Base-by-base conservation (phyloP, 345 rosid genomes). In the Passiflora organensis region DNA sequence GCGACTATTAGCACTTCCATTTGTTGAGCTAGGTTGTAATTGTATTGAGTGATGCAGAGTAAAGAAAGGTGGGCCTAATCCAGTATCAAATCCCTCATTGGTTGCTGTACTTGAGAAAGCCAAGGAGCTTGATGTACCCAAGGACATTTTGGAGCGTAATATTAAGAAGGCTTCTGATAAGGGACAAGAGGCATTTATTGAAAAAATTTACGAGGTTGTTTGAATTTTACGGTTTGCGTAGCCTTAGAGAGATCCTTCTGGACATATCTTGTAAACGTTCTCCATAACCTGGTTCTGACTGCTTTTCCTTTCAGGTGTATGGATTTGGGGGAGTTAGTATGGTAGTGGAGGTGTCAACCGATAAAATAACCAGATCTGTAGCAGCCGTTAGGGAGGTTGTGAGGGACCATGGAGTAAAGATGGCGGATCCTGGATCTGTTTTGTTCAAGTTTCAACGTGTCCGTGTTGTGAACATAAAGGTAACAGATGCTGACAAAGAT, bases 361-460 rank as follows among this genome's bases (percentile, higher is more conserved):
- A 88, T 76, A 88, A 86, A 80, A 81, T 86, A 70, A 88, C 66
- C 58, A 78, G 93, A 57, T 88, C 96, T 1, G 89, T 88, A 62
- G 95, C 93, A 42, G 83, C 82, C 70, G 75, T 91, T 49, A 76
- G 98, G 61, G 81, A 81, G 68, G 87, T 82, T 36, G 89, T 88
- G 60, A 88, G 77, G 78, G 96, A 91, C 59, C 78, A 66, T 65
- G 98, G 98, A 22, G 96, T 83, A 17, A 91, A 91, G 78, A 82
- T 91, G 90, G 96, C 98, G 10, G 98, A 86, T 58, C 80, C 98
- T 43, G 93, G 96, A 69, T 91, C 95, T 59, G 95, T 88, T 37
- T 58, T 81, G 90, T 91, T 91, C 73, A 88, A 86, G 79, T 91
- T 91, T 74, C 82, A 79, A 65, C 84, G 86, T 62, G 95, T 64